Conservation (phyloP, 495 filamentous ascomycete species). For the Apiosordaria backusii region DNA sequence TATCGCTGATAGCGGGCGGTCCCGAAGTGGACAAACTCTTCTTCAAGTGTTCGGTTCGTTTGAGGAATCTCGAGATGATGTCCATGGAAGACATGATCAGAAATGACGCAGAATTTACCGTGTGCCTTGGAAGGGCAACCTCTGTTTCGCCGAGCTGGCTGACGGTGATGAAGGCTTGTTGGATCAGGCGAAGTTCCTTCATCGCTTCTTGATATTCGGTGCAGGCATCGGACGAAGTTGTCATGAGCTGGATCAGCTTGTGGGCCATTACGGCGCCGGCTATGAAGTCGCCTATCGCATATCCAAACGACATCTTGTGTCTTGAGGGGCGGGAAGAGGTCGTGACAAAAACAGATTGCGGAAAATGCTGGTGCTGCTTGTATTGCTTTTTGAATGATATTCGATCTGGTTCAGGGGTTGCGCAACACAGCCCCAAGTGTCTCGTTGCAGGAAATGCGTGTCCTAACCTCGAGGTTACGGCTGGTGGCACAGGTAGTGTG, state of each 20-base stretch:
- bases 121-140: not conserved
- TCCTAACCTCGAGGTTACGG: not conserved
- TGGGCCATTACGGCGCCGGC: not conserved
- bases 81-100: not conserved
- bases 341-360: no score
- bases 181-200: not conserved
- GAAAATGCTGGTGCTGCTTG: not conserved
- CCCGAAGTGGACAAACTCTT: not conserved
- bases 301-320: not conserved
- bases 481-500: not conserved
- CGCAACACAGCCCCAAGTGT: not conserved
- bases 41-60: not conserved
- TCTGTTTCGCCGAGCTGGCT: not conserved
- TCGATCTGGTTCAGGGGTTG: not conserved
- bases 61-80: not conserved
- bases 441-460: not conserved
- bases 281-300: not conserved
- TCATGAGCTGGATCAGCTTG: not conserved
- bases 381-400: not conserved
- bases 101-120: not conserved
- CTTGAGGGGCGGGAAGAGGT: not conserved
- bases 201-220: not conserved
- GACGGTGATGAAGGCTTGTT: not conserved
- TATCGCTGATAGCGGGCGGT: not conserved
- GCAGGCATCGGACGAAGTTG: not conserved